Conservation (phyloP, 345 rosid species). For the Eucalyptus paniculata region DNA sequence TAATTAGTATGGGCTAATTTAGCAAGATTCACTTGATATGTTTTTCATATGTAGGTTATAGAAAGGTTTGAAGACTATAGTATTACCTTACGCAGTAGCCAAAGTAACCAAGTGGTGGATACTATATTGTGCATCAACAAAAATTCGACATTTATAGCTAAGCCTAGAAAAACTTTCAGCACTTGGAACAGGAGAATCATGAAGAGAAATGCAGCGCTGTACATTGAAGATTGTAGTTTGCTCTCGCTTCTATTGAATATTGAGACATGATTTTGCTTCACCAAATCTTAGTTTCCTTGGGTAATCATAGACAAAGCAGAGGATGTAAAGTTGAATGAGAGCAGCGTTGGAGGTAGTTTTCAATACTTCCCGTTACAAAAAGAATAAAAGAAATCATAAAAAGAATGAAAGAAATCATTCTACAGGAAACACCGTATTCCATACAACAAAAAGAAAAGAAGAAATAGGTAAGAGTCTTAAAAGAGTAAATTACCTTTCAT, state of each 20-base stretch:
- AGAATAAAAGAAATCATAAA: neutral
- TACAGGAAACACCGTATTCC: fast-evolving
- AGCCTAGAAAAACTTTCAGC: neutral
- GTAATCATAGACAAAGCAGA: neutral
- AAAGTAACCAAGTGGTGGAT: neutral
- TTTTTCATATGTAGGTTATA: neutral
- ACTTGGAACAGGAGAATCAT: neutral
- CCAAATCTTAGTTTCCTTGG: neutral
- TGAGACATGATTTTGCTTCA: neutral
- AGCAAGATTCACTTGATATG: too few species aligned
- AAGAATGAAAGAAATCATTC: neutral
- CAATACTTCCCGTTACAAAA: neutral
- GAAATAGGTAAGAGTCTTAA: neutral
- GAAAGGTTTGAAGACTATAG: neutral
- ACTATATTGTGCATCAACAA: neutral
- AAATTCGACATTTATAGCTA: neutral
- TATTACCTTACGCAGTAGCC: neutral
- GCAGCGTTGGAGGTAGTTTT: neutral
- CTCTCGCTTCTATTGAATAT: neutral
- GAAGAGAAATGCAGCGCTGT: neutral
- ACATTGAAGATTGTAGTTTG: neutral
- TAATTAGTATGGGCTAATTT: neutral
- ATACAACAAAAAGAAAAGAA: neutral
- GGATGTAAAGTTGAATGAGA: neutral
- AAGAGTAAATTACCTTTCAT: neutral